Evolutionary conservation across 441 rosid genomes (phyloP).

Genomic region (Flueggea neowawraea): DNA sequence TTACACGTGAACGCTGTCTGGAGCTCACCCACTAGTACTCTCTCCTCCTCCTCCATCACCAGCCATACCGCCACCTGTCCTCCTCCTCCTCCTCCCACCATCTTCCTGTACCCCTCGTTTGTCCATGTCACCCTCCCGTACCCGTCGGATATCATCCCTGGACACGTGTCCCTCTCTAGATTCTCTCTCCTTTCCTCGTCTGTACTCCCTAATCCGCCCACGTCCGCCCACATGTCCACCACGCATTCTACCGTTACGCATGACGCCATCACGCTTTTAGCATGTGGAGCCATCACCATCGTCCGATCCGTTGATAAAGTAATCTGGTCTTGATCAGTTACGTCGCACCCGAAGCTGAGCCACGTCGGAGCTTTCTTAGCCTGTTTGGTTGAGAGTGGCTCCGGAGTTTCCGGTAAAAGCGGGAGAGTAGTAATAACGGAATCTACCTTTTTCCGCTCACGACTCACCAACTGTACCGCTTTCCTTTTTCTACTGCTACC

Average conservation of each 20-base stretch:
- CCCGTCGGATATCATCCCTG: constrained; percentile 67
- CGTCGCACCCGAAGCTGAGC: constrained; percentile 36
- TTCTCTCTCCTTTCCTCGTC: constrained; percentile 55
- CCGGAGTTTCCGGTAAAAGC: constrained; percentile 56
- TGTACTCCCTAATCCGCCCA: constrained; percentile 45
- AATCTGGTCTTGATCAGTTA: neutral
- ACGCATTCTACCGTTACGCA: constrained; percentile 76
- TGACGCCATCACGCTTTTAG: constrained; percentile 23
- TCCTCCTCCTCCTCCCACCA: constrained; percentile 33
- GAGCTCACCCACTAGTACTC: constrained; percentile 1
- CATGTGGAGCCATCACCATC: constrained; percentile 10
- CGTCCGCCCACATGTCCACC: constrained; percentile 59
- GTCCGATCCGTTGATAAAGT: constrained; percentile 5
- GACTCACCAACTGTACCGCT: neutral
- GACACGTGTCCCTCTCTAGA: constrained; percentile 65
- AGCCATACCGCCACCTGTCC: constrained; percentile 44
- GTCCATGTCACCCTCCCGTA: constrained; percentile 71
- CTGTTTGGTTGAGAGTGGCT: constrained; percentile 16
- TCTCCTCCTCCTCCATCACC: constrained; percentile 42
- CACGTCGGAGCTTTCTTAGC: constrained; percentile 26
- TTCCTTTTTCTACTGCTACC: neutral
- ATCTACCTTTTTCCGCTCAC: constrained; percentile 7
- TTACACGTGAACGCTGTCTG: constrained; percentile 59
- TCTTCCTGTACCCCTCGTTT: constrained; percentile 52
- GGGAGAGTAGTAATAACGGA: constrained; percentile 47